phyloP scores from a whole-genome alignment of 208 protist species.

The Plasmodiophora brassicae region DNA sequence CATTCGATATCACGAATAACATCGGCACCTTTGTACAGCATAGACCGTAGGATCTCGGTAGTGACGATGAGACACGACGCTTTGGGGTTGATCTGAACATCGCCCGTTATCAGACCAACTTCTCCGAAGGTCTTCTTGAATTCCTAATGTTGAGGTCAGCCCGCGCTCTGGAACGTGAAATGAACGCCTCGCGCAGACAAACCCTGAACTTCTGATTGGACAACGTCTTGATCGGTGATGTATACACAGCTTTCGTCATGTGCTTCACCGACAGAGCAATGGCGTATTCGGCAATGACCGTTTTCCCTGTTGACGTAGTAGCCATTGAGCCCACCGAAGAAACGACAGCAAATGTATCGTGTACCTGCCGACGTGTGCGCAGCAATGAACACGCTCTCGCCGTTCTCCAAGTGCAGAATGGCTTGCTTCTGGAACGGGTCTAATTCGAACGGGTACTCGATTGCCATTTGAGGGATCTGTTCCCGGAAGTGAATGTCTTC shows the following conservation, averaged over 20 bases:
- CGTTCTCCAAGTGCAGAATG: conserved; percentile 63
- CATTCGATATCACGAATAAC: conserved; percentile 97
- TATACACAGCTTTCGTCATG: conserved; percentile 79
- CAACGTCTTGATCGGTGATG: conserved; percentile 87
- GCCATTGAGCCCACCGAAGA: conserved; percentile 37
- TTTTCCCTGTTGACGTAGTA: conserved; percentile 59
- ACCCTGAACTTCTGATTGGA: conserved; percentile 87
- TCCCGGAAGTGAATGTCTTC: background rate
- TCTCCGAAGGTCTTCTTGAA: conserved; percentile 51
- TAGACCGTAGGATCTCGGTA: conserved; percentile 75
- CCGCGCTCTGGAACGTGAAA: too few relatives aligned
- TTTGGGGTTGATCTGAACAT: conserved; percentile 66
- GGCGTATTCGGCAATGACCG: conserved; percentile 80
- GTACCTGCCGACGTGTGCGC: conserved; percentile 76
- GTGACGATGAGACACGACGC: conserved; percentile 84
- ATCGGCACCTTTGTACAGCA: conserved; percentile 74
- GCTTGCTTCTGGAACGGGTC: conserved; percentile 79
- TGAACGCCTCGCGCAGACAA: too few relatives aligned
- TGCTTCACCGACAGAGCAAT: conserved; percentile 70
- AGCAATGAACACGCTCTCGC: conserved; percentile 72
- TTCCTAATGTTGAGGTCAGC: too few relatives aligned
- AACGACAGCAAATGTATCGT: background rate
- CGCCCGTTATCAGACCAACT: conserved; percentile 52
- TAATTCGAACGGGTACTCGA: conserved; percentile 74
- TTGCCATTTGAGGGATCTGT: background rate